These are phyloP conservation scores for Lumnitzera littorea DNA, from an alignment of 345 rosid species.

Conservation along the genomic window DNA sequence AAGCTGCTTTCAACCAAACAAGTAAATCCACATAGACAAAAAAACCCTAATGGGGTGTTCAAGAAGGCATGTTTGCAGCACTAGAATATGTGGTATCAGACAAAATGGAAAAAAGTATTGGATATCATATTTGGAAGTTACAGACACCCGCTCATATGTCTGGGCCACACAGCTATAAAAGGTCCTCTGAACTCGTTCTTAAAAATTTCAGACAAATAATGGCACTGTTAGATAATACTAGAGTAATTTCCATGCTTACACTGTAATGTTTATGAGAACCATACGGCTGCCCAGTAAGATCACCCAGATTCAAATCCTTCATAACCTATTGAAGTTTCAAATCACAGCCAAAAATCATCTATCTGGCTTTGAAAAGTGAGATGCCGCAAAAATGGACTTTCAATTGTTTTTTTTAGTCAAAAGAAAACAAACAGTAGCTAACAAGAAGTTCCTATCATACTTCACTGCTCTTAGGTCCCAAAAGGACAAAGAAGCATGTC, in stretches of 20 bases:
- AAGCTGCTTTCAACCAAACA: too few species aligned
- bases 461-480: constrained; percentile 62
- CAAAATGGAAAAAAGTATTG: too few species aligned
- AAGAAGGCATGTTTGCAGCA: too few species aligned
- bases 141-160: too few species aligned
- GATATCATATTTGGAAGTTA: too few species aligned
- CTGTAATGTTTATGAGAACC: constrained; percentile 72
- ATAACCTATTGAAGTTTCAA: constrained; percentile 45
- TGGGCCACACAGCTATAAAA: too few species aligned
- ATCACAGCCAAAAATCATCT: constrained; percentile 6
- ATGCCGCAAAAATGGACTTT: background rate
- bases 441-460: constrained; percentile 30
- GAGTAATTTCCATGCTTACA: constrained; percentile 32
- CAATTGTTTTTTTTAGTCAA: too few species aligned
- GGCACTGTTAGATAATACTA: background rate
- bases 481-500: constrained; percentile 59
- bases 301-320: constrained; percentile 57
- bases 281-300: constrained; percentile 72
- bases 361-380: constrained; percentile 12
- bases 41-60: too few species aligned
- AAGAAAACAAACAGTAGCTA: too few species aligned
- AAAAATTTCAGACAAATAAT: background rate
- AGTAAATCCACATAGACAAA: too few species aligned
- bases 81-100: too few species aligned
- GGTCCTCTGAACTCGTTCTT: too few species aligned